Base-by-base conservation (phyloP, 2,329 filamentous ascomycete genomes). In the Diaporthe citri region DNA sequence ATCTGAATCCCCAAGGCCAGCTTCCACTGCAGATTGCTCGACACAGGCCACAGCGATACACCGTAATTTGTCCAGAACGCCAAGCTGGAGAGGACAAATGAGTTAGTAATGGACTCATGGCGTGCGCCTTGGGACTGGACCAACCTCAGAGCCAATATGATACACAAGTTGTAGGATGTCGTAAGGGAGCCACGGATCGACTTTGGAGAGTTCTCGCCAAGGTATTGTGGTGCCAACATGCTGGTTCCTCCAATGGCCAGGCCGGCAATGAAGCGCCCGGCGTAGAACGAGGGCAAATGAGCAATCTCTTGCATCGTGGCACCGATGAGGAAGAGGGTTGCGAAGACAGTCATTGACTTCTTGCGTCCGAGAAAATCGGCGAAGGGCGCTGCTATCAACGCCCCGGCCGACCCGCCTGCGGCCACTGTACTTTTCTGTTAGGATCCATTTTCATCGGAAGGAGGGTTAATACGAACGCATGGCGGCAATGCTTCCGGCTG, bases 141-240 rank as follows among this genome's bases (percentile, higher is more conserved):
- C 1, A 4, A 43, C 51, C 64, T 71, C 0, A 85, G 77, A 0
- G 83, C 82, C 3, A 82, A 66, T 31, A 85, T 80, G 64, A 85
- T 85, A 78, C 84, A 83, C 15, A 85, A 76, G 71, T 85, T 85
- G 74, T 85, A 86, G 0, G 82, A 80, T 7, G 84, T 83, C 2
- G 84, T 85, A 51, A 86, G 80, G 2, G 83, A 82, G 0, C 84
- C 85, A 71, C 84, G 81, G 22, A 86, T 80, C 10, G 82, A 82
- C 69, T 84, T 85, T 4, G 84, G 85, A 0, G 82, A 81, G 69
- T 84, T 85, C 73, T 86, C 85, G 1, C 83, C 82, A 1, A 86
- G 79, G 73, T 83, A 86, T 39, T 85, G 82, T 12, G 85, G 85
- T 1, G 83, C 83, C 56, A 85, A 72, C 81, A 85, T 84, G 22